Percentiles rank a stretch among this genome's conserved stretches.
phyloP scores from a whole-genome alignment of 2,329 filamentous ascomycete species.

The Calonectria honghensis region DNA sequence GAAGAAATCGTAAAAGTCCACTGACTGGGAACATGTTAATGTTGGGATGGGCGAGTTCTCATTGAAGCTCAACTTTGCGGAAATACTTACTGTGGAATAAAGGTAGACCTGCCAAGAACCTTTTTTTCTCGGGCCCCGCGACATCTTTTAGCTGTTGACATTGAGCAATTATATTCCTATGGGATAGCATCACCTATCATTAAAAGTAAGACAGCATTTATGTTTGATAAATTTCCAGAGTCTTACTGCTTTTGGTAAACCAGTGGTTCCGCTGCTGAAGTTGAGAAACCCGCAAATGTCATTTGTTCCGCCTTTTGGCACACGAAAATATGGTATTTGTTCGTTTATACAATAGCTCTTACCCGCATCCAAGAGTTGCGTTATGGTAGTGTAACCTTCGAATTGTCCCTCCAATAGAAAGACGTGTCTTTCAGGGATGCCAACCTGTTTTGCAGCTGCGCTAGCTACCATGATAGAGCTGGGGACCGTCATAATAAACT shows the following conservation, averaged over 20 bases:
- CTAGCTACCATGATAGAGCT: background rate
- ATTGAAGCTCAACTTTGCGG: background rate
- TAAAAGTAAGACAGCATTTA: background rate
- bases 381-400: background rate
- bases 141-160: slow-evolving; percentile 42
- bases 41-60: background rate
- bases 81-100: slow-evolving; percentile 53
- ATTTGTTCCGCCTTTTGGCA: slow-evolving; percentile 31
- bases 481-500: slow-evolving; percentile 31
- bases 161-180: slow-evolving; percentile 49
- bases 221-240: too few relatives aligned
- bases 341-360: background rate
- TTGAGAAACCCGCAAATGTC: slow-evolving; percentile 45
- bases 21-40: slow-evolving; percentile 17
- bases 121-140: slow-evolving; percentile 27
- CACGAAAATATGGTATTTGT: background rate
- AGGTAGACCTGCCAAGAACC: slow-evolving; percentile 50
- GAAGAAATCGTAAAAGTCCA: slow-evolving; percentile 44
- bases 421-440: slow-evolving; percentile 20
- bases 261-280: slow-evolving; percentile 52
- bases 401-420: slow-evolving; percentile 23
- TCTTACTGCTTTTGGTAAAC: slow-evolving; percentile 48
- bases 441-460: slow-evolving; percentile 17
- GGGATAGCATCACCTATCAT: slow-evolving; percentile 48
- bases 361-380: slow-evolving; percentile 18